phyloP scores from a whole-genome alignment of 2,329 filamentous ascomycete species.

The Cytospora paraplurivora region DNA sequence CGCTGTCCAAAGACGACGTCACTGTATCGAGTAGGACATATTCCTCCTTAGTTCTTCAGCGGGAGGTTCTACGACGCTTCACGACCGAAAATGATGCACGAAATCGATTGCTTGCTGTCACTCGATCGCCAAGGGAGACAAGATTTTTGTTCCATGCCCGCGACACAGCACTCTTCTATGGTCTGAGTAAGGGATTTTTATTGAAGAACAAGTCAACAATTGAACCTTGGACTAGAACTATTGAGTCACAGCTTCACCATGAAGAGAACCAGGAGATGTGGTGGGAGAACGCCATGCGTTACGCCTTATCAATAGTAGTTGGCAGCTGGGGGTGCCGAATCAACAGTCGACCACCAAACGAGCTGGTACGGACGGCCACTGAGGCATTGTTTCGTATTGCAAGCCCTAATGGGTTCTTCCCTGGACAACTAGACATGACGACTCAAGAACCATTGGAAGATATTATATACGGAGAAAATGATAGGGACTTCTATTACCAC shows the following conservation, averaged over 20 bases:
- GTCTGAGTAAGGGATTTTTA: not conserved
- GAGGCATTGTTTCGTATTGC: not conserved
- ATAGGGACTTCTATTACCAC: not conserved
- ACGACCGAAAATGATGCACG: slow-evolving; percentile 22
- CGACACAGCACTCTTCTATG: slow-evolving; percentile 21
- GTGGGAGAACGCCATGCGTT: slow-evolving; percentile 30
- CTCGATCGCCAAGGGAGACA: slow-evolving; percentile 26
- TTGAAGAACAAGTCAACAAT: not conserved
- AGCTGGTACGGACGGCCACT: not conserved
- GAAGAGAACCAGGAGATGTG: slow-evolving; percentile 15
- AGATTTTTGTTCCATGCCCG: slow-evolving; percentile 29
- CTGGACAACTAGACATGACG: not conserved
- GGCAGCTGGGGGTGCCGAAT: slow-evolving; percentile 1
- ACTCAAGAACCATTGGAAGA: not conserved
- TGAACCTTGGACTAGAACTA: slow-evolving; percentile 26
- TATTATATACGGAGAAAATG: not conserved
- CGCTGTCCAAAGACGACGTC: accelerated
- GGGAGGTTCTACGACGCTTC: slow-evolving; percentile 21
- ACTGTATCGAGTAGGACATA: not conserved
- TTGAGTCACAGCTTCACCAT: slow-evolving; percentile 23
- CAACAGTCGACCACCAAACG: not conserved
- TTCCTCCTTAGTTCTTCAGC: slow-evolving; percentile 3
- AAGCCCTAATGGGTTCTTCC: not conserved
- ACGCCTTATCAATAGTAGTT: slow-evolving; percentile 21
- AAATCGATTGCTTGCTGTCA: slow-evolving; percentile 29